Percentiles rank a stretch among this genome's conserved stretches.
Conservation (phyloP, 805 yeast genomes). For the Teunomyces cretensis region DNA sequence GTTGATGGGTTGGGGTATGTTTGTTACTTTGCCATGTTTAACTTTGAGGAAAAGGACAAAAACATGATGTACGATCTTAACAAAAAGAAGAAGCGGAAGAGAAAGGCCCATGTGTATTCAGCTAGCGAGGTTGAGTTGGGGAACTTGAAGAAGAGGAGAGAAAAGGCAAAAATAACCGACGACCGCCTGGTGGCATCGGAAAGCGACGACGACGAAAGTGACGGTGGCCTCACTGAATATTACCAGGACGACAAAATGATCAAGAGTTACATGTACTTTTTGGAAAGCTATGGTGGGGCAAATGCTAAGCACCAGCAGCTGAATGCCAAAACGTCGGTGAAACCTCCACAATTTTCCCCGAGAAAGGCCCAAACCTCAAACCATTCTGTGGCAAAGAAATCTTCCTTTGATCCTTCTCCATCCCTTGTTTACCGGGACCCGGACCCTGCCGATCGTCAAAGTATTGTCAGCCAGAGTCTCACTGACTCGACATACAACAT, state of each 20-base stretch:
- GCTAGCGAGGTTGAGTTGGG: constrained; percentile 16
- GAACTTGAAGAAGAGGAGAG: constrained; percentile 11
- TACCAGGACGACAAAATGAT: constrained; percentile 84
- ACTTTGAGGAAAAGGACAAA: constrained; percentile 60
- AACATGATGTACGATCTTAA: constrained; percentile 39
- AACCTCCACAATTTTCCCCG: background rate
- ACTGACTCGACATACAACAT: constrained; percentile 29
- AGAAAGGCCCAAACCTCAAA: background rate
- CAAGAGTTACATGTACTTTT: constrained; percentile 81
- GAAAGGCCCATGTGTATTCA: constrained; percentile 11
- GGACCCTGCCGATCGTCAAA: background rate
- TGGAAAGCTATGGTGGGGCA: constrained; percentile 68
- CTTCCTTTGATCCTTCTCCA: background rate
- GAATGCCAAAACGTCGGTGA: background rate
- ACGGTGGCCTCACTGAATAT: constrained; percentile 33
- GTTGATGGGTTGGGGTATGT: constrained; percentile 95
- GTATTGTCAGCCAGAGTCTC: constrained; percentile 10
- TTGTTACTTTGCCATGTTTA: constrained; percentile 91
- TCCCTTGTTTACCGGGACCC: background rate
- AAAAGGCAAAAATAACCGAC: constrained; percentile 10
- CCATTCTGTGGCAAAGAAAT: background rate
- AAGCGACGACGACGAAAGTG: constrained; percentile 23
- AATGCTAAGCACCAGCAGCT: constrained; percentile 8
- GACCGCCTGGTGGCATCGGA: constrained; percentile 11
- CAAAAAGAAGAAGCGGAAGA: constrained; percentile 16